A percentile compares a stretch with the other conserved stretches of the same genome.
These are phyloP conservation scores for Nothophoma quercina DNA, from an alignment of 2,329 filamentous ascomycete species.

Conservation along the genomic window DNA sequence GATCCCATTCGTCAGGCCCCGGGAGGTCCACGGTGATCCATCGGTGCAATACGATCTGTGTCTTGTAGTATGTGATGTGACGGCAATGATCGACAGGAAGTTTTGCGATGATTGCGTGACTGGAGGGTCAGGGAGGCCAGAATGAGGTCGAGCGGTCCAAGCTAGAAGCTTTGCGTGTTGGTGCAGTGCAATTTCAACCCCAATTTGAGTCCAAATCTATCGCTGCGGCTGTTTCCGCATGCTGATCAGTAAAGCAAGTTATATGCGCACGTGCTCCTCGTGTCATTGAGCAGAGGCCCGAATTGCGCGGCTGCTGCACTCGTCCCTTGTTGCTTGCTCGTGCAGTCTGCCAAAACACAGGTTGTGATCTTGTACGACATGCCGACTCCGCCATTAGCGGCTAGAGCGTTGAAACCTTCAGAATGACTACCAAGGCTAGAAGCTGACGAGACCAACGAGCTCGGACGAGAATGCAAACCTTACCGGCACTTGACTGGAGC, in stretches of 20 bases:
- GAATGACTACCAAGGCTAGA: no score
- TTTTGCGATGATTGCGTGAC: conserved; percentile 2
- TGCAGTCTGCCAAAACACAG: neutral
- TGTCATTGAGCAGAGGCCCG: neutral
- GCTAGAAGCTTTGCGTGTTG: neutral
- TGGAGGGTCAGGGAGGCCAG: neutral
- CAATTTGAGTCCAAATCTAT: neutral
- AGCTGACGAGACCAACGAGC: no score
- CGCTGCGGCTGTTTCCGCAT: neutral
- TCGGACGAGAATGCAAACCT: no score
- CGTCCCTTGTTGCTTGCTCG: neutral
- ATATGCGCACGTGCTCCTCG: neutral
- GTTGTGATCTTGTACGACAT: neutral
- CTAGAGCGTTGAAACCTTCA: neutral
- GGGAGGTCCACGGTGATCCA: neutral
- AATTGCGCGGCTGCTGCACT: neutral
- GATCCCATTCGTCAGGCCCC: conserved; percentile 1
- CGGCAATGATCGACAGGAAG: conserved; percentile 1
- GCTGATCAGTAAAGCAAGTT: conserved; percentile 1
- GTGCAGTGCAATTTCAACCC: neutral
- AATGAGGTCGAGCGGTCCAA: neutral
- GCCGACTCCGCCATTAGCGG: neutral
- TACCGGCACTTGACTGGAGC: neutral
- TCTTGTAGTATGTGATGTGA: conserved; percentile 6
- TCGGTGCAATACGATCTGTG: conserved; percentile 8